Percentiles rank a stretch among this genome's conserved stretches.
Conservation (phyloP, 2,329 filamentous ascomycete genomes). For the Westerdykella aurantiaca region DNA sequence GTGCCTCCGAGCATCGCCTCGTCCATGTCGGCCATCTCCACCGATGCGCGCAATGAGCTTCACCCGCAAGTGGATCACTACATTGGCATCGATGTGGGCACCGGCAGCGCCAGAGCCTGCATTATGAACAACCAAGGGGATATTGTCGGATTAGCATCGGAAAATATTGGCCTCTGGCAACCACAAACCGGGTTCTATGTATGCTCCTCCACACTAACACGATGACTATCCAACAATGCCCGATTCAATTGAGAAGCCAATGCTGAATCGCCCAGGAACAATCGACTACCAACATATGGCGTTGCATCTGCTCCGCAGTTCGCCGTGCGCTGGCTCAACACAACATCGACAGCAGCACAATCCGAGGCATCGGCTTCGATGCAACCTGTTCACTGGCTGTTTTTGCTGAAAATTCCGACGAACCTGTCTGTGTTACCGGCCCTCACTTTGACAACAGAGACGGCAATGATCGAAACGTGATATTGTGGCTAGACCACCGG, state of each 20-base stretch:
- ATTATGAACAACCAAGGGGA: constrained; percentile 90
- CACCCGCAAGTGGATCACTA: constrained; percentile 55
- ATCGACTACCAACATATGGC: constrained; percentile 97
- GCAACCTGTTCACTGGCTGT: constrained; percentile 97
- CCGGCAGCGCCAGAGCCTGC: constrained; percentile 89
- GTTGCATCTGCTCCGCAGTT: constrained; percentile 84
- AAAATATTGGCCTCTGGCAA: constrained; percentile 51
- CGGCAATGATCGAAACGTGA: constrained; percentile 85
- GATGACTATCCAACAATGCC: neutral
- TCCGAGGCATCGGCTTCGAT: constrained; percentile 93
- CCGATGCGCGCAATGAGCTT: constrained; percentile 51
- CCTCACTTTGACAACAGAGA: constrained; percentile 73
- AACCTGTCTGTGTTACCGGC: constrained; percentile 84
- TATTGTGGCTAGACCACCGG: constrained; percentile 95
- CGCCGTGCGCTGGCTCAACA: constrained; percentile 76
- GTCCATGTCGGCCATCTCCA: no score
- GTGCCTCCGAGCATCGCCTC: no score
- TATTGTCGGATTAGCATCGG: constrained; percentile 59
- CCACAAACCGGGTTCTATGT: constrained; percentile 53
- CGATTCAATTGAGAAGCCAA: neutral
- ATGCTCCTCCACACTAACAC: constrained; percentile 8
- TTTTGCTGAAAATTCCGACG: constrained; percentile 81
- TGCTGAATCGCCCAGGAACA: constrained; percentile 61
- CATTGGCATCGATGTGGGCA: constrained; percentile 93
- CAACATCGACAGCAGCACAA: constrained; percentile 65